Evolutionary conservation across 129 eudicot genomes (phyloP).

Genomic region (Pseudognaphalium luteoalbum): DNA sequence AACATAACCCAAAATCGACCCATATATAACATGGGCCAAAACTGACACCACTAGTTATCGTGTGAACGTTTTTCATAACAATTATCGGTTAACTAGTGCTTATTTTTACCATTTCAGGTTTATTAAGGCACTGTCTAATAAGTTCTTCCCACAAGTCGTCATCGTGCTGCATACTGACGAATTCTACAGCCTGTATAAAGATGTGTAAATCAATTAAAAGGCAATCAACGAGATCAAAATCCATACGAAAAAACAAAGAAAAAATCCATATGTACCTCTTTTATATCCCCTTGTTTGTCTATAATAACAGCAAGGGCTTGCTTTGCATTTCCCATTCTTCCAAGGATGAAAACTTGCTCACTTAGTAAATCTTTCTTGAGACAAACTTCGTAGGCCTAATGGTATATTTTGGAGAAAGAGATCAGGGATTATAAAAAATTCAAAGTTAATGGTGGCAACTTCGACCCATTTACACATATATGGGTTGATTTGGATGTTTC

Average conservation of each 20-base stretch:
- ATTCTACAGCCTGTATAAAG: slow-evolving; percentile 80
- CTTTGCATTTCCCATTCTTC: slow-evolving; percentile 92
- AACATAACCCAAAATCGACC: not conserved
- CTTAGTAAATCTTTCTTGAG: slow-evolving; percentile 61
- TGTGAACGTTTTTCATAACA: not conserved
- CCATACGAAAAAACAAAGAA: not conserved
- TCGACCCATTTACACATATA: not conserved
- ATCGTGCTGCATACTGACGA: slow-evolving; percentile 90
- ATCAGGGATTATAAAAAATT: not conserved
- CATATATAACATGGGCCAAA: not conserved
- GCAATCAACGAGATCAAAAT: slow-evolving; percentile 1
- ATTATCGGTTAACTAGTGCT: not conserved
- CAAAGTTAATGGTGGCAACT: not conserved
- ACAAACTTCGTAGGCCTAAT: slow-evolving; percentile 93
- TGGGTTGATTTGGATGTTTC: not conserved
- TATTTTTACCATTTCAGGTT: slow-evolving; percentile 91
- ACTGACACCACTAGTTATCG: not conserved
- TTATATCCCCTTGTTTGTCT: slow-evolving; percentile 75
- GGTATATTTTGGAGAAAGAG: slow-evolving; percentile 19
- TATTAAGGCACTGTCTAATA: slow-evolving; percentile 76
- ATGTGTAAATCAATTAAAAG: slow-evolving; percentile 11
- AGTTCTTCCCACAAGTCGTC: slow-evolving; percentile 99
- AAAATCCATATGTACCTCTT: slow-evolving; percentile 56
- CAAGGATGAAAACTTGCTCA: slow-evolving; percentile 94
- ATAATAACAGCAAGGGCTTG: slow-evolving; percentile 91